phyloP scores from a whole-genome alignment of 345 rosid genomes.

The Erucastrum elatum region DNA sequence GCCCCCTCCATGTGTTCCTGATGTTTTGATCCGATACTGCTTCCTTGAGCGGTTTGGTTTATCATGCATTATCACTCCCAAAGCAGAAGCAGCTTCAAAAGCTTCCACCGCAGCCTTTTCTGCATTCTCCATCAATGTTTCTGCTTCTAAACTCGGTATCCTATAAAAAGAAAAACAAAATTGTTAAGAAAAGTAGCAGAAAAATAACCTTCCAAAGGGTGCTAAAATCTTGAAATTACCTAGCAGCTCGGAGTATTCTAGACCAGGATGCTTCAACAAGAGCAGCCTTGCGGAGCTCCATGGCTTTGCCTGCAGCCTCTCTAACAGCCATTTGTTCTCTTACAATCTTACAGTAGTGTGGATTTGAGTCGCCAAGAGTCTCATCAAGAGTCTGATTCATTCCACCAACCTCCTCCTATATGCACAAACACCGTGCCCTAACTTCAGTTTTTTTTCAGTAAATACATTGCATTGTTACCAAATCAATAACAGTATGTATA shows the following conservation, averaged over 20 bases:
- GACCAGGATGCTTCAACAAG: conserved; percentile 96
- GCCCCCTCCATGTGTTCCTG: conserved; percentile 47
- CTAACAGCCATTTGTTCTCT: conserved; percentile 91
- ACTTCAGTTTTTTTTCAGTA: no score
- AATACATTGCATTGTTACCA: neutral
- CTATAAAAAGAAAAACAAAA: conserved; percentile 34
- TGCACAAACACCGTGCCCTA: conserved; percentile 24
- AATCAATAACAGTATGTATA: neutral
- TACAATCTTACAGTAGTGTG: conserved; percentile 79
- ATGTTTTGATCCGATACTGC: conserved; percentile 53
- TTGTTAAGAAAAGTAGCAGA: no score
- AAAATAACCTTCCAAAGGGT: no score
- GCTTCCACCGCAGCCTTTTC: conserved; percentile 82
- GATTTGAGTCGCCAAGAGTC: conserved; percentile 84
- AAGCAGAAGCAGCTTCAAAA: conserved; percentile 77
- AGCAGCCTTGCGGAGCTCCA: conserved; percentile 91
- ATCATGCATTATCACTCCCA: conserved; percentile 89
- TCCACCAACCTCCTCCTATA: conserved; percentile 85
- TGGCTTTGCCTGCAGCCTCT: conserved; percentile 82
- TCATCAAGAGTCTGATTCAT: conserved; percentile 90
- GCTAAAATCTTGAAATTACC: no score
- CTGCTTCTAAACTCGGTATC: conserved; percentile 79
- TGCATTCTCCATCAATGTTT: conserved; percentile 53
- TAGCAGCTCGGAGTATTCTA: conserved; percentile 81
- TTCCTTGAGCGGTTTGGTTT: conserved; percentile 64